phyloP scores from a whole-genome alignment of 1,284 basidiomycete species.

The Paramarasmius palmivorus region DNA sequence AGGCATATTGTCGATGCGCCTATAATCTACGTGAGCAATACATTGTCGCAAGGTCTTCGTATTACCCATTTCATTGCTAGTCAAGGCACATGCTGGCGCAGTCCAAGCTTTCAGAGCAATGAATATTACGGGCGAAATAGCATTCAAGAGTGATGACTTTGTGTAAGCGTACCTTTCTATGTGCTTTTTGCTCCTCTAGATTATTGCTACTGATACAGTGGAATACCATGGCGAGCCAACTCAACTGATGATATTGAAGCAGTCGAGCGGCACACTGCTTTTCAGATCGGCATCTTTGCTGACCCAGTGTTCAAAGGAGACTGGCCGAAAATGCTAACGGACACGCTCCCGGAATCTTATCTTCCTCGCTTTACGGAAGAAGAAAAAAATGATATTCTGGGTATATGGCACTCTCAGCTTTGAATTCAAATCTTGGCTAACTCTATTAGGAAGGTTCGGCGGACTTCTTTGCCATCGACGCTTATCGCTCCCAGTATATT shows the following conservation, averaged over 20 bases:
- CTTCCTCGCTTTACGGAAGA: slow-evolving; percentile 45
- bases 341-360: slow-evolving; percentile 40
- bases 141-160: slow-evolving; percentile 49
- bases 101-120: slow-evolving; percentile 47
- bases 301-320: slow-evolving; percentile 48
- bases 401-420: too few relatives aligned
- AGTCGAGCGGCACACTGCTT: slow-evolving; percentile 46
- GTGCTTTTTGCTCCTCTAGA: neutral
- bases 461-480: slow-evolving; percentile 50
- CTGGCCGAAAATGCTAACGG: slow-evolving; percentile 47
- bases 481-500: slow-evolving; percentile 41
- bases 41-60: too few relatives aligned
- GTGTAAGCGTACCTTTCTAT: slow-evolving; percentile 37
- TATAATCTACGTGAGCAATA: slow-evolving; percentile 45
- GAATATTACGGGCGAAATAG: slow-evolving; percentile 46
- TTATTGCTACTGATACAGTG: slow-evolving; percentile 25
- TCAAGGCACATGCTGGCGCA: slow-evolving; percentile 47
- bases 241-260: slow-evolving; percentile 41
- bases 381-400: slow-evolving; percentile 41
- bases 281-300: slow-evolving; percentile 45
- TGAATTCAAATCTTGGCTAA: too few relatives aligned
- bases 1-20: slow-evolving; percentile 41
- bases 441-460: slow-evolving; percentile 38
- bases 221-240: slow-evolving; percentile 45
- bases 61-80: slow-evolving; percentile 30